A percentile compares a stretch with the other conserved stretches of the same genome.
Conservation (phyloP, 345 rosid species). For the Hypericum androsaemum region DNA sequence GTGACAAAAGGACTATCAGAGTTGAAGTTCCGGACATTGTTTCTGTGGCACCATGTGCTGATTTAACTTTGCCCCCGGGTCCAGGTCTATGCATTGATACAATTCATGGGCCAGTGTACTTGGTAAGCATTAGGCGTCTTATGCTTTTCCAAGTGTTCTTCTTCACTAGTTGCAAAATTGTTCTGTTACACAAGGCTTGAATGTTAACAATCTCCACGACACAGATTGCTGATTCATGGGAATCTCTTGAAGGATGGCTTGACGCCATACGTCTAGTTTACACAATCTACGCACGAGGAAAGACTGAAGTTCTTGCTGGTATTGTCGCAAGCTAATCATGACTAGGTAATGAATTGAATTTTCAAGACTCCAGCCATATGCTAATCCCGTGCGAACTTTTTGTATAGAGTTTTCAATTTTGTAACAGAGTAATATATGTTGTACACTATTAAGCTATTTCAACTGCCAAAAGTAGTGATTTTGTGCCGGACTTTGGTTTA, state of each 20-base stretch:
- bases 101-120: constrained; percentile 55
- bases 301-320: constrained; percentile 80
- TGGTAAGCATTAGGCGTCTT: constrained; percentile 37
- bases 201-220: neutral
- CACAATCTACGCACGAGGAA: constrained; percentile 86
- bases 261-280: constrained; percentile 88
- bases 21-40: constrained; percentile 66
- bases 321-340: constrained; percentile 58
- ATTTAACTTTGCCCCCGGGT: constrained; percentile 93
- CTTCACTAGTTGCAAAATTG: no score
- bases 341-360: no score
- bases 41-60: constrained; percentile 82
- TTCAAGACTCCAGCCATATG: no score
- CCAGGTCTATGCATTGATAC: constrained; percentile 92
- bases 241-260: constrained; percentile 88
- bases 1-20: constrained; percentile 50
- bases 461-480: no score
- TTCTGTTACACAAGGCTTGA: no score
- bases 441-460: no score
- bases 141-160: no score
- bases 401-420: no score
- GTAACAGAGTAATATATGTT: no score
- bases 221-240: constrained; percentile 98
- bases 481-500: no score
- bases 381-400: no score